These are phyloP conservation scores for Pyrus betulifolia DNA, from an alignment of 306 rosid genomes.

Conservation along the genomic window DNA sequence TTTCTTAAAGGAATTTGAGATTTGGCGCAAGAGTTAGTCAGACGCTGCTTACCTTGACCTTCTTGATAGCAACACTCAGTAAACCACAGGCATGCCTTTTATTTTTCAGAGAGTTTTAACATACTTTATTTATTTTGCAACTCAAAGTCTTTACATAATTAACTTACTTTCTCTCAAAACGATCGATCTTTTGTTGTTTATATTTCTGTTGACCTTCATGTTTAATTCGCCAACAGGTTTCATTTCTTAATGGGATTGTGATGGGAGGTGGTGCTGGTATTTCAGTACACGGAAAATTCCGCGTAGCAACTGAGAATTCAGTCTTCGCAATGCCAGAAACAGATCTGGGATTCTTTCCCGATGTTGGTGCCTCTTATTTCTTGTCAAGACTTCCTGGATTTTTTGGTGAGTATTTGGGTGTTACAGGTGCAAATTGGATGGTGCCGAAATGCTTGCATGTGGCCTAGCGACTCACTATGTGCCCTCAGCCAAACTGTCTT, in stretches of 20 bases:
- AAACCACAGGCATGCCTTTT: slow-evolving; percentile 20
- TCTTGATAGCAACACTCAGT: slow-evolving; percentile 59
- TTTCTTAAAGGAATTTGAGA: slow-evolving; percentile 36
- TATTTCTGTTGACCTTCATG: no score
- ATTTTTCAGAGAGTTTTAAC: no score
- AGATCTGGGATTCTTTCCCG: slow-evolving; percentile 63
- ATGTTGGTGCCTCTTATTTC: slow-evolving; percentile 67
- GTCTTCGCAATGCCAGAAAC: slow-evolving; percentile 83
- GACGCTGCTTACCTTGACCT: slow-evolving; percentile 36
- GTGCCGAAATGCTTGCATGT: slow-evolving; percentile 77
- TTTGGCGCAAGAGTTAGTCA: slow-evolving; percentile 32
- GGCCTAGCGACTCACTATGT: slow-evolving; percentile 85
- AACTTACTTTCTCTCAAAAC: neutral
- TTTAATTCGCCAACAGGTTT: slow-evolving; percentile 33
- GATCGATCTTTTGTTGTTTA: neutral
- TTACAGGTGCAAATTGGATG: slow-evolving; percentile 65
- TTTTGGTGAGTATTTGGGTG: slow-evolving; percentile 72
- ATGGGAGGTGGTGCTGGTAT: slow-evolving; percentile 86
- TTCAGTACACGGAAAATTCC: slow-evolving; percentile 60
- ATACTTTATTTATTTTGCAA: no score
- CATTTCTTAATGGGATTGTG: slow-evolving; percentile 62
- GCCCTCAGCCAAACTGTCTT: slow-evolving; percentile 30
- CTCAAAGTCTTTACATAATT: no score
- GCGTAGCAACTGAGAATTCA: slow-evolving; percentile 60
- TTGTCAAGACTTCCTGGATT: slow-evolving; percentile 64